These are phyloP conservation scores for Apiotrichum laibachii DNA, from an alignment of 1,284 basidiomycete genomes.

Conservation along the genomic window DNA sequence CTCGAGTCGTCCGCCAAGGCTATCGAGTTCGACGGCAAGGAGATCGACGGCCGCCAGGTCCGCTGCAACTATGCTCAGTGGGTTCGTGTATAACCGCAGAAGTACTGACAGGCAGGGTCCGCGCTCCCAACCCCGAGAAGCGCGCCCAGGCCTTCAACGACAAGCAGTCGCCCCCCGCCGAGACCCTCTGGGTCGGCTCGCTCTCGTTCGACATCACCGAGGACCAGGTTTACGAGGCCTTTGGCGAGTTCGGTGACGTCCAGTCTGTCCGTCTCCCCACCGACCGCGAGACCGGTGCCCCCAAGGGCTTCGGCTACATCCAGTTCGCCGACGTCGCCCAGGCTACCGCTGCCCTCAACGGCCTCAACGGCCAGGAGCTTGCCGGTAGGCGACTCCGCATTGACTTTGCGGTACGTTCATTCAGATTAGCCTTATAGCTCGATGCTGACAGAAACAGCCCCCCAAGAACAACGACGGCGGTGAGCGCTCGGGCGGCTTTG, in stretches of 20 bases:
- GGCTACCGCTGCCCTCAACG: slow-evolving; percentile 76
- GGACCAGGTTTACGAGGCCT: slow-evolving; percentile 86
- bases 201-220: slow-evolving; percentile 77
- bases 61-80: slow-evolving; percentile 84
- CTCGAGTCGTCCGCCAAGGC: slow-evolving; percentile 71
- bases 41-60: slow-evolving; percentile 87
- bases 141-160: slow-evolving; percentile 77
- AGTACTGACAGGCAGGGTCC: no score
- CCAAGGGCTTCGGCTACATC: slow-evolving; percentile 97
- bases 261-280: slow-evolving; percentile 89
- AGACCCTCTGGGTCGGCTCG: slow-evolving; percentile 86
- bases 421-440: no score
- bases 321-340: slow-evolving; percentile 80
- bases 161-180: slow-evolving; percentile 65
- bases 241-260: slow-evolving; percentile 84
- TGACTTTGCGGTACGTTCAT: slow-evolving; percentile 77
- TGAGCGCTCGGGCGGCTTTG: slow-evolving; percentile 41
- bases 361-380: slow-evolving; percentile 69
- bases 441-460: not conserved
- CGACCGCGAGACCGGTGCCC: slow-evolving; percentile 78
- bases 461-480: slow-evolving; percentile 19
- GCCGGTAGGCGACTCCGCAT: slow-evolving; percentile 78
- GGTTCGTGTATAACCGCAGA: no score
- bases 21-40: slow-evolving; percentile 68
- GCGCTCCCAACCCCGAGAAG: slow-evolving; percentile 63